Evolutionary conservation across 2,329 filamentous ascomycete genomes (phyloP), one percentile per base, ranked within the genome.

Genomic region (Diaporthe nobilis): DNA sequence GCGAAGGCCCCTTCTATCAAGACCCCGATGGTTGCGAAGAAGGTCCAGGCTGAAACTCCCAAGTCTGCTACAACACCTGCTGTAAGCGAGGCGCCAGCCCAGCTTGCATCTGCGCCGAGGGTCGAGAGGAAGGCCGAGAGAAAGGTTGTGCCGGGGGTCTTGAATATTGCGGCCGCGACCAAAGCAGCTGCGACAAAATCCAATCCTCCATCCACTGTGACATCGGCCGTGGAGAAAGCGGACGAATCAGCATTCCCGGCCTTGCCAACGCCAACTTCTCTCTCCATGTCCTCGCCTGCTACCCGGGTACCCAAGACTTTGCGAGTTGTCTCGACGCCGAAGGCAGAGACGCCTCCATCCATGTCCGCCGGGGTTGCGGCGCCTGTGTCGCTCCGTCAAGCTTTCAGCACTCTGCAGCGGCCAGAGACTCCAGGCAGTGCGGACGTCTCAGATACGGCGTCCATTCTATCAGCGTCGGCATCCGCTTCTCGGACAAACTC

Each of bases 391-490:
- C 8, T 90, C 86, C 76, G 84, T 88, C 58, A 85, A 85, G 37
- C 90, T 86, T 20, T 81, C 34, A 80, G 80, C 71, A 76, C 82
- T 47, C 28, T 75, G 53, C 85, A 93, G 74, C 87, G 90, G 9
- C 93, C 94, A n/a, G 92, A 91, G 39, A 95, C 94, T 0, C 94
- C 94, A 0, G 90, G 86, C 1, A 95, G 93, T 80, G 74, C 71
- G 37, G 94, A 96, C 80, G 87, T 91, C 74, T 95, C 93, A n/a
- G 94, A 96, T 81, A 94, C 90, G 73, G 92, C 94, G 15, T 95
- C 93, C 0, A 86, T 95, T 31, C 88, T 94, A 6, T 96, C 94
- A 22, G 89, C 92, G 3, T 94, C 94, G 2, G 85, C 94, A 47
- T 94, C 90, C 0, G 86, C 87, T 22, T 92, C 94, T 20, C 90